Evolutionary conservation across 495 filamentous ascomycete species (phyloP), one percentile per base, ranked within the genome.

Genomic region (Penicillium lagena): DNA sequence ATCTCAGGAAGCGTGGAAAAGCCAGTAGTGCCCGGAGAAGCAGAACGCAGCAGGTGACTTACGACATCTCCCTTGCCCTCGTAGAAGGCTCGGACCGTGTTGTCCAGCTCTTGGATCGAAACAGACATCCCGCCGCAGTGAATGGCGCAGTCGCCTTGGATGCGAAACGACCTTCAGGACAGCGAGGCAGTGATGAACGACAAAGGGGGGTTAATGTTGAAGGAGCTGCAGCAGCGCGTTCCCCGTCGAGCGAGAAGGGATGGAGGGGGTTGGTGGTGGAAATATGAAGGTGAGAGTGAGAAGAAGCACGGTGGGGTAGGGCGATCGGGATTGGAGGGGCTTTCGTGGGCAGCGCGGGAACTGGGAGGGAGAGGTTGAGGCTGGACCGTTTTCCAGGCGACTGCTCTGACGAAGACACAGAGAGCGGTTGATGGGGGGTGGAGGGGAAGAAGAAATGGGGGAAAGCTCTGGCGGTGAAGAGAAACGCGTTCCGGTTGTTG

Each of bases 31-130:
- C 4, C 22, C 31, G 29, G n/a, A 14, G 12, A 45, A 15, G 22
- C 12, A 50, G 37, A 11, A 32, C 29, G 29, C 7, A 40, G 28
- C 9, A 29, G 8, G 4, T 3, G 48, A 70, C 80, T 61, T 73
- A 96, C 90, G 71, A 87, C 73, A 41, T 95, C 86, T 35, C 93
- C 93, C 63, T 91, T 84, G 62, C 87, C 91, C 71, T 97, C 93
- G 52, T 94, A 97, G 73, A 98, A 96, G 67, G 87, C 84, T 51
- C 85, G 90, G 76, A 96, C 90, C 47, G 89, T 95, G 60, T 80
- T 81, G 81, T 98, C 93, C 69, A 98, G 76, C 77, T 98, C 94
- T 62, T 82, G 80, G 59, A 98, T 90, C 51, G 83, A 78, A 61
- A 83, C 68, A 59, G 81, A 78, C 81, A 84, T 84, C 47, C 51